A percentile compares a stretch with the other conserved stretches of the same genome.
These are phyloP conservation scores for Leishmania aethiopica DNA, from an alignment of 208 protist species.

Conservation along the genomic window DNA sequence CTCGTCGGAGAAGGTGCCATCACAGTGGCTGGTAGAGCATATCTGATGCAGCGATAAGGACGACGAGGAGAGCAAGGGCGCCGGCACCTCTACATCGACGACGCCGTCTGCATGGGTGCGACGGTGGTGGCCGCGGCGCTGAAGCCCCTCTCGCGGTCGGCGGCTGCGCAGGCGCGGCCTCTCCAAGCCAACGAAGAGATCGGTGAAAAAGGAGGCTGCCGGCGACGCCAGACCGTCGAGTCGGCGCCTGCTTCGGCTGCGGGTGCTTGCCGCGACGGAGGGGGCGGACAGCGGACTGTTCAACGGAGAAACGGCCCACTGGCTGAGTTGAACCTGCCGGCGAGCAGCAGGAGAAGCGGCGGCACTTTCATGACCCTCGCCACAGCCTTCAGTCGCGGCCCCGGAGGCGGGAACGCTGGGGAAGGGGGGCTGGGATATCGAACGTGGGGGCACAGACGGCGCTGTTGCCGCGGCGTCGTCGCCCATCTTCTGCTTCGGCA, in stretches of 20 bases:
- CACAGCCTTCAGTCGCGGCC: neutral
- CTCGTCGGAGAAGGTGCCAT: neutral
- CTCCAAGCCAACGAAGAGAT: constrained; percentile 31
- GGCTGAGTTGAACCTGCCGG: neutral
- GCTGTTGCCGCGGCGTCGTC: neutral
- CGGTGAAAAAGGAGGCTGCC: constrained; percentile 12
- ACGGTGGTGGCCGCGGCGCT: neutral
- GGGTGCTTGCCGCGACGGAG: neutral
- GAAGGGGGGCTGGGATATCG: constrained; percentile 14
- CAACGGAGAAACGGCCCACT: neutral
- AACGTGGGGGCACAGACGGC: neutral
- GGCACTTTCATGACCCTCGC: neutral
- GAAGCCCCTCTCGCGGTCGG: neutral
- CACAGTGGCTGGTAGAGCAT: constrained; percentile 3
- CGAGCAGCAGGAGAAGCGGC: neutral
- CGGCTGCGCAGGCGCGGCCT: constrained; percentile 13
- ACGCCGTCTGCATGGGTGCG: neutral
- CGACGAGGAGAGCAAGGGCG: neutral
- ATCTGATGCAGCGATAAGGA: neutral
- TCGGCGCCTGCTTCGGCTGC: neutral
- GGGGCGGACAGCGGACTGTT: neutral
- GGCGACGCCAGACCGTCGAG: neutral
- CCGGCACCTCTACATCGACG: neutral
- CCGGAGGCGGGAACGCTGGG: constrained; percentile 8
- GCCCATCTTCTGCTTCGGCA: neutral